phyloP scores from a whole-genome alignment of 495 filamentous ascomycete genomes.

The Lichenothelia convexa region DNA sequence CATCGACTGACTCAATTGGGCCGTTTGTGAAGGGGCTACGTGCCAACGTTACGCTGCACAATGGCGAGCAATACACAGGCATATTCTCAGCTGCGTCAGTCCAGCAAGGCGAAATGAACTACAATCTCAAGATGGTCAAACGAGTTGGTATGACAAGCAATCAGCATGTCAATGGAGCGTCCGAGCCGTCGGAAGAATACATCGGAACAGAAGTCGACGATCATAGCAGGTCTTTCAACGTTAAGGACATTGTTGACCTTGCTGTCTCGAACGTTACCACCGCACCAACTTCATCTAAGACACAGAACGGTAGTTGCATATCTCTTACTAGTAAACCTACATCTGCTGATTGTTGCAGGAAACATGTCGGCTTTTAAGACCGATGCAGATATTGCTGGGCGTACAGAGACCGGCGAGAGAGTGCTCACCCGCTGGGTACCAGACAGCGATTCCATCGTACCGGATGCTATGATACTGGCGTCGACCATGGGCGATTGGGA shows the following conservation, averaged over 20 bases:
- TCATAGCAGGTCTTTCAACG: conserved; percentile 60
- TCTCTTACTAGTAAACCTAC: background rate
- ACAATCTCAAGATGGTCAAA: conserved; percentile 70
- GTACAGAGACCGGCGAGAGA: conserved; percentile 48
- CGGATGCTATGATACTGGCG: too few species aligned
- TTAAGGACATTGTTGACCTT: conserved; percentile 56
- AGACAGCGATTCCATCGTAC: conserved; percentile 34
- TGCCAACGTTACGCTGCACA: conserved; percentile 47
- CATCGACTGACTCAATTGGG: background rate
- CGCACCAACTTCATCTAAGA: conserved; percentile 31
- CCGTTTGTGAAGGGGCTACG: conserved; percentile 37
- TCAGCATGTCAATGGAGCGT: conserved; percentile 37
- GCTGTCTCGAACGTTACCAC: conserved; percentile 36
- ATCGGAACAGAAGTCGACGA: conserved; percentile 39
- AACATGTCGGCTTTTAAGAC: conserved; percentile 53
- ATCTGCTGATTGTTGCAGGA: conserved; percentile 17
- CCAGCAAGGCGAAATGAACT: conserved; percentile 38
- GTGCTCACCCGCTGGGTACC: conserved; percentile 73
- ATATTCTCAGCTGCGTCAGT: conserved; percentile 44
- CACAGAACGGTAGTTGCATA: conserved; percentile 50
- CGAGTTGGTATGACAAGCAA: conserved; percentile 34
- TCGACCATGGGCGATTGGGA: too few species aligned
- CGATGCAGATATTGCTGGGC: conserved; percentile 72
- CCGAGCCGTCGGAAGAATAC: conserved; percentile 32
- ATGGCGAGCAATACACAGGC: conserved; percentile 56